Conservation (phyloP, 306 rosid species). For the Pueraria montana region DNA sequence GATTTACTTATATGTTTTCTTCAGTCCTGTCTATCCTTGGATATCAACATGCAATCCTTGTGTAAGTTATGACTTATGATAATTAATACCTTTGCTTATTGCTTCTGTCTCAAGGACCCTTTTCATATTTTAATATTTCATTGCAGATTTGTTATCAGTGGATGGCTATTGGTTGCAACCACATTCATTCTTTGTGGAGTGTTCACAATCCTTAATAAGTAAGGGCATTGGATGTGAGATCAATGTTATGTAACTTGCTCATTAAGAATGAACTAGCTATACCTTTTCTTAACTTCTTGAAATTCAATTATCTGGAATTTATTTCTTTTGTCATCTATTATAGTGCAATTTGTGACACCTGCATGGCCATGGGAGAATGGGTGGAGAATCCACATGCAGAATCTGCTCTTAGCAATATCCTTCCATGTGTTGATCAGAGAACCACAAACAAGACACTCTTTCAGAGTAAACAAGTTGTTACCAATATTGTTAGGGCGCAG, state of each 20-base stretch:
- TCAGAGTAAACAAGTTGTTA: slow-evolving; percentile 82
- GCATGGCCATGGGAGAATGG: slow-evolving; percentile 96
- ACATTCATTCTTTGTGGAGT: slow-evolving; percentile 90
- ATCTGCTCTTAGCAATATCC: slow-evolving; percentile 86
- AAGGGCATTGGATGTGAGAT: slow-evolving; percentile 39
- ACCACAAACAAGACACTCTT: slow-evolving; percentile 82
- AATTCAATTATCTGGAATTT: background rate
- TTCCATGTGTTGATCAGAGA: slow-evolving; percentile 86
- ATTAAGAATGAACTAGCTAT: background rate
- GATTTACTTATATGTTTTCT: slow-evolving; percentile 49
- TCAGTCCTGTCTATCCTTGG: slow-evolving; percentile 82
- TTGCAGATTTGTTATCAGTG: slow-evolving; percentile 85
- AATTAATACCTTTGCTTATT: background rate
- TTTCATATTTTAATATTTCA: slow-evolving; percentile 36
- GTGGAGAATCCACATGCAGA: slow-evolving; percentile 89
- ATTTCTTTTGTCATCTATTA: background rate
- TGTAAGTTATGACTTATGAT: slow-evolving; percentile 63
- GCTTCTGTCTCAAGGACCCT: slow-evolving; percentile 12
- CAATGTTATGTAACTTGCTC: background rate
- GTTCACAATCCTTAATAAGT: slow-evolving; percentile 82
- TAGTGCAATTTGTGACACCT: slow-evolving; percentile 89
- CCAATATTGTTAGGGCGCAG: too few relatives aligned
- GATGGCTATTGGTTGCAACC: slow-evolving; percentile 86
- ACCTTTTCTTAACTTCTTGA: background rate
- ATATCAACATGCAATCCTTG: slow-evolving; percentile 80